Conservation (phyloP, 2,329 filamentous ascomycete species). For the Fusarium illudens region DNA sequence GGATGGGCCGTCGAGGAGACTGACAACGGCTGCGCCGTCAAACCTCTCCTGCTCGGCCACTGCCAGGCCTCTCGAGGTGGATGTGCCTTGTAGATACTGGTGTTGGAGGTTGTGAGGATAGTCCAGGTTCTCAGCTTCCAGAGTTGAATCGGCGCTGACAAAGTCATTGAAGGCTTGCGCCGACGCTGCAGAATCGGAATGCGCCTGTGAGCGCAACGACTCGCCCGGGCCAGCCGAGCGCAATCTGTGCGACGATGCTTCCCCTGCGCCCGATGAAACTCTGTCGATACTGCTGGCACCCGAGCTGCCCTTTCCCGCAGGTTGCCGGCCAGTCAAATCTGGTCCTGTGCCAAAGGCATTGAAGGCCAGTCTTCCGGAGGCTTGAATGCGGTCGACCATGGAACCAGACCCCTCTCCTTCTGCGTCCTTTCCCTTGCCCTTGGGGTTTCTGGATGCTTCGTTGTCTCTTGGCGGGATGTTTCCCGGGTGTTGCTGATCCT, state of each 20-base stretch:
- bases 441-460: constrained; percentile 9
- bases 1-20: constrained; percentile 46
- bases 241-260: constrained; percentile 36
- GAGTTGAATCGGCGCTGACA: constrained; percentile 20
- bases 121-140: constrained; percentile 12
- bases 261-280: constrained; percentile 20
- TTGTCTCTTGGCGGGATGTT: not conserved
- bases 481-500: constrained; percentile 8
- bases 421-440: constrained; percentile 34
- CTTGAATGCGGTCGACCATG: constrained; percentile 39
- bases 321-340: constrained; percentile 20
- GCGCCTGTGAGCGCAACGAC: constrained; percentile 22
- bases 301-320: constrained; percentile 33
- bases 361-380: constrained; percentile 41
- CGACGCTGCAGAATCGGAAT: constrained; percentile 41
- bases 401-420: constrained; percentile 16
- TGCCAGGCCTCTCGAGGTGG: not conserved
- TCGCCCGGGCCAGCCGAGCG: constrained; percentile 23
- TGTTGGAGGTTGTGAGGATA: not conserved
- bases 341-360: constrained; percentile 36
- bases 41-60: constrained; percentile 38
- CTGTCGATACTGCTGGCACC: constrained; percentile 24
- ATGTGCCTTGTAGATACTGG: not conserved
- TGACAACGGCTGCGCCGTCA: constrained; percentile 53
- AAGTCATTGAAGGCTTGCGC: constrained; percentile 45